Evolutionary conservation across 73 alveolate species (phyloP), one percentile per base, ranked within the genome.

Genomic region (Tetrahymena thermophila): DNA sequence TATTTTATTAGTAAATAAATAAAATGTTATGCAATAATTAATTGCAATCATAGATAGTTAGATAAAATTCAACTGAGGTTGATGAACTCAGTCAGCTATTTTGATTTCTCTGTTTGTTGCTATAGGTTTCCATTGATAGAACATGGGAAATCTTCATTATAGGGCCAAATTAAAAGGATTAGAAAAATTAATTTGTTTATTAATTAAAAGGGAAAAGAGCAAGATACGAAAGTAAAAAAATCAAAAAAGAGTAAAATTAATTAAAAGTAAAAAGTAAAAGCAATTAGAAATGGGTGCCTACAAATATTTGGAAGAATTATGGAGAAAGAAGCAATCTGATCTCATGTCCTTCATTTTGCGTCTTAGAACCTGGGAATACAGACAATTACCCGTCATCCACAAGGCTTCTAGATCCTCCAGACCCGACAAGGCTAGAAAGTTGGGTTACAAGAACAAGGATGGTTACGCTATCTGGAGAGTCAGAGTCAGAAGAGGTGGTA

Each of bases 271-370:
- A 71, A 71, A 71, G 38, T 23, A 31, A 85, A 38, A 94, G 94
- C 84, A 94, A 94, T 37, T 71, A 85, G 84, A 95, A 96, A 98
- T 98, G 99, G 99, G 99, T 94, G 99, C 99, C 95, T 98, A 98
- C 98, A 99, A 98, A 97, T 99, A 99, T 96, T 98, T 99, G 95
- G 99, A 99, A 98, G 99, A 99, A 97, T 97, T 99, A 96, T 99
- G 99, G 99, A 98, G 98, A 96, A 99, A 99, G 99, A 99, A 99
- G 99, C 99, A 99, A 96, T 97, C 99, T 97, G 99, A 99, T 95
- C 99, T 99, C 96, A 96, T 99, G 99, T 96, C 99, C 96, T 99
- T 99, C 98, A 97, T 99, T 57, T 98, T 98, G 96, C 98, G 99
- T 94, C 96, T 99, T 96, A 98, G 99, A 85, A 96, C 99, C 93